Evolutionary conservation across 1,139 yeast genomes (phyloP), one percentile per base, ranked within the genome.

Genomic region (Saccharomyces hybrid): DNA sequence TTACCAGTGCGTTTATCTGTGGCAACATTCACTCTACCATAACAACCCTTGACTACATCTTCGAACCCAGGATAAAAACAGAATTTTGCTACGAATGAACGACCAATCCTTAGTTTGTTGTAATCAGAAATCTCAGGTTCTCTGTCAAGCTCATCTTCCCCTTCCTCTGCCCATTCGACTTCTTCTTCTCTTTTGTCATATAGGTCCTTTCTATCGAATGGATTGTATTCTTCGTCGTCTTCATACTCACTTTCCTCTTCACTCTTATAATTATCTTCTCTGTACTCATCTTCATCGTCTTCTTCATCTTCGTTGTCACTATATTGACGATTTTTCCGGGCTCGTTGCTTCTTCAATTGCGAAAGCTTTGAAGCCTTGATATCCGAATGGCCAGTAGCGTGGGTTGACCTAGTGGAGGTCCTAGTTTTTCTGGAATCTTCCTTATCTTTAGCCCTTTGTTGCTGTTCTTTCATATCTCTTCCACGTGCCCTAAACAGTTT

Each of bases 321-420:
- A 9, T 64, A 62, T 4, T 60, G 62, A 49, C 62, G 63, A 55
- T 74, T 76, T 66, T 82, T 84, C 69, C 77, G 81, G 63, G 88
- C 95, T 70, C 97, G 81, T 69, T 88, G 95, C 70, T 84, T 88
- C 67, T 87, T 86, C 70, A 91, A 80, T 72, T 89, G 97, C 44
- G 86, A 83, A 62, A 91, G 78, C 66, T 86, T 86, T 55, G 85
- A 80, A 16, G 77, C 70, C 62, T 82, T 82, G 50, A 72, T 62
- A 52, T 73, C 73, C 3, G 69, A 61, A 49, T 66, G 70, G 9
- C 72, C 72, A 16, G 72, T 66, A 16, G 66, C 60, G 23, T 66
- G 64, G 2, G 69, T 55, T 11, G 70, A 57, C 51, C 72, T 63
- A 8, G 63, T 58, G 3, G 72, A 68, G 3, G 70, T 54, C 57